Evolutionary conservation across 2,329 filamentous ascomycete species (phyloP).

Genomic region (Epichloe typhina): DNA sequence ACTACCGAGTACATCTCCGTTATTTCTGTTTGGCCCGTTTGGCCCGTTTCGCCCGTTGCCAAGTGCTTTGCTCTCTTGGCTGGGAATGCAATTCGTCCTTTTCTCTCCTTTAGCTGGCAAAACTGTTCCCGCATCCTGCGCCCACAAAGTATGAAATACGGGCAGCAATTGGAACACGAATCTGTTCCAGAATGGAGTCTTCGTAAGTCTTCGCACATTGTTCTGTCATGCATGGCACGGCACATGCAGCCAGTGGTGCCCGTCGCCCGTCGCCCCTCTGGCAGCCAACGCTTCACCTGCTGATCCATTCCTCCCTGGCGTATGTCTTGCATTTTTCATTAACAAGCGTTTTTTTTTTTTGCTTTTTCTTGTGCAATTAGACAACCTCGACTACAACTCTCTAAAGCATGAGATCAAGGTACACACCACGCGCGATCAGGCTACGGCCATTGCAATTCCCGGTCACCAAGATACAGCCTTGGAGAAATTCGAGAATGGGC

Average conservation of each 20-base stretch:
- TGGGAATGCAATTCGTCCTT: neutral
- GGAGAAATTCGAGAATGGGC: conserved; percentile 53
- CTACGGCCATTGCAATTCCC: conserved; percentile 59
- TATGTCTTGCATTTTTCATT: neutral
- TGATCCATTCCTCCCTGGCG: neutral
- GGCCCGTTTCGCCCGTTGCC: no score
- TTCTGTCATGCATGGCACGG: neutral
- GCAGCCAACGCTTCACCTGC: neutral
- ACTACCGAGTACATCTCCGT: no score
- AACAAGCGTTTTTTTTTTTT: neutral
- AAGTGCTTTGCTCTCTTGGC: neutral
- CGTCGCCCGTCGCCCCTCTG: neutral
- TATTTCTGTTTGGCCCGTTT: no score
- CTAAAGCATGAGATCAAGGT: conserved; percentile 75
- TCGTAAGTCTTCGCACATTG: conserved; percentile 33
- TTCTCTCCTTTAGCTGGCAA: neutral
- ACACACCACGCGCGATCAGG: conserved; percentile 59
- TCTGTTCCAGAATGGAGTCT: conserved; percentile 75
- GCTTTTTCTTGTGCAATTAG: conserved; percentile 24
- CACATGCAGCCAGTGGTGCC: neutral
- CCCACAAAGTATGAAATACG: conserved; percentile 25
- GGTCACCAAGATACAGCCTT: conserved; percentile 49
- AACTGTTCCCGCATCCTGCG: neutral
- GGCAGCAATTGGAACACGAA: conserved; percentile 50
- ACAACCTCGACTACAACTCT: conserved; percentile 83